A percentile compares a stretch with the other conserved stretches of the same genome.
Conservation (phyloP, 257 asterid genomes). For the Solanum chilense region DNA sequence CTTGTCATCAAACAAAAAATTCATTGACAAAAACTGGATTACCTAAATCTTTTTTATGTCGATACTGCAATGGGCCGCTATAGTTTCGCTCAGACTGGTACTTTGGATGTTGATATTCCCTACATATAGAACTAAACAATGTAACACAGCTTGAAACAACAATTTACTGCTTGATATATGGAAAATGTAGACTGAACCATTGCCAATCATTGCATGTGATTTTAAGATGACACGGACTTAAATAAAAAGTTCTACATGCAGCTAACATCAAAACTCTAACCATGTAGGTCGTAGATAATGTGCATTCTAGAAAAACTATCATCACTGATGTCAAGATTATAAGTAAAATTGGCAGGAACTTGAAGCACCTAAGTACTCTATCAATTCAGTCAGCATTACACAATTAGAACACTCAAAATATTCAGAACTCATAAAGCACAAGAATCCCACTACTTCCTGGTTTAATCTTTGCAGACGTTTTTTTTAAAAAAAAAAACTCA, state of each 20-base stretch:
- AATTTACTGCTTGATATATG: neutral
- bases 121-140: slow-evolving; percentile 19
- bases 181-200: neutral
- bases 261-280: neutral
- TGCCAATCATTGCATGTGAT: neutral
- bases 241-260: neutral
- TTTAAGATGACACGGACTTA: neutral
- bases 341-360: neutral
- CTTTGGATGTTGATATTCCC: slow-evolving; percentile 65
- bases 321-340: neutral
- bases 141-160: neutral
- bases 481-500: neutral
- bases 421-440: neutral
- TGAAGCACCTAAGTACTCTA: neutral
- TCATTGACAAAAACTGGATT: neutral
- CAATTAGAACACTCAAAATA: neutral
- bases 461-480: neutral
- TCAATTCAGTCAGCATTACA: neutral
- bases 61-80: slow-evolving; percentile 78
- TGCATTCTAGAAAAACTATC: neutral
- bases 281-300: neutral
- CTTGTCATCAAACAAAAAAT: no score
- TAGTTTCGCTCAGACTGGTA: slow-evolving; percentile 46
- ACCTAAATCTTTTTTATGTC: slow-evolving; percentile 58
- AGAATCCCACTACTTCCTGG: neutral